A percentile compares a stretch with the other conserved stretches of the same genome.
Evolutionary conservation across 2,329 filamentous ascomycete genomes (phyloP).

Genomic region (Ophiosphaerella narmari): DNA sequence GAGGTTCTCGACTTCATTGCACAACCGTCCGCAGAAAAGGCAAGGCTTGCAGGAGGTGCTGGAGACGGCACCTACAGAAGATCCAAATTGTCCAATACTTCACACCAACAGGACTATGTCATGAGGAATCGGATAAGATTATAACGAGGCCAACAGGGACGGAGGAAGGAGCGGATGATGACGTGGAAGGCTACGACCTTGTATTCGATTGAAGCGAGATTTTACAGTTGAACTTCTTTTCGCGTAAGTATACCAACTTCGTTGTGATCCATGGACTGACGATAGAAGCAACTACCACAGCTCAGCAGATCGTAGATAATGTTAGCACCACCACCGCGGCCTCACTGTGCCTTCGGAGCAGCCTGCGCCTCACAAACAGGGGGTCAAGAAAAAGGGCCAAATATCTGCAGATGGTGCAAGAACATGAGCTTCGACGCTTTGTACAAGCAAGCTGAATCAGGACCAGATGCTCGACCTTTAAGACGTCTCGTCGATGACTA

Average conservation of each 20-base stretch:
- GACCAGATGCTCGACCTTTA: slow-evolving; percentile 13
- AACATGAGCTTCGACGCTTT: slow-evolving; percentile 31
- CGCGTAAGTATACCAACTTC: slow-evolving; percentile 4
- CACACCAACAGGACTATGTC: slow-evolving; percentile 32
- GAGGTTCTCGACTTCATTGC: slow-evolving; percentile 25
- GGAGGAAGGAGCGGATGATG: slow-evolving; percentile 25
- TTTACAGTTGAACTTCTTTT: neutral
- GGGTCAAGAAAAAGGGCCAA: slow-evolving; percentile 23
- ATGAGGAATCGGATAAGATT: slow-evolving; percentile 31
- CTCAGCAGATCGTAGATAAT: slow-evolving; percentile 10
- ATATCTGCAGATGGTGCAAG: slow-evolving; percentile 30
- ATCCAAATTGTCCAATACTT: slow-evolving; percentile 31
- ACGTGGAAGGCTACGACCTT: slow-evolving; percentile 30
- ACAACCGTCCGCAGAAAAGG: slow-evolving; percentile 25
- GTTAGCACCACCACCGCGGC: slow-evolving; percentile 24
- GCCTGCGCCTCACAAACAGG: slow-evolving; percentile 22
- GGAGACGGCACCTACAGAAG: slow-evolving; percentile 27
- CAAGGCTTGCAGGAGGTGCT: slow-evolving; percentile 29
- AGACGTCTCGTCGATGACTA: slow-evolving; percentile 21
- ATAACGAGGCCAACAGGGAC: slow-evolving; percentile 19
- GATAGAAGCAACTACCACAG: neutral
- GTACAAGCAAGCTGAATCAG: slow-evolving; percentile 16
- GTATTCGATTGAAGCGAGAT: slow-evolving; percentile 10
- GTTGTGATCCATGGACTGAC: neutral
- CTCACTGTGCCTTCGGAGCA: slow-evolving; percentile 26